A percentile compares a stretch with the other conserved stretches of the same genome.
Conservation (phyloP, 176 grass and related monocot species). For the Coix lacrymajobi region DNA sequence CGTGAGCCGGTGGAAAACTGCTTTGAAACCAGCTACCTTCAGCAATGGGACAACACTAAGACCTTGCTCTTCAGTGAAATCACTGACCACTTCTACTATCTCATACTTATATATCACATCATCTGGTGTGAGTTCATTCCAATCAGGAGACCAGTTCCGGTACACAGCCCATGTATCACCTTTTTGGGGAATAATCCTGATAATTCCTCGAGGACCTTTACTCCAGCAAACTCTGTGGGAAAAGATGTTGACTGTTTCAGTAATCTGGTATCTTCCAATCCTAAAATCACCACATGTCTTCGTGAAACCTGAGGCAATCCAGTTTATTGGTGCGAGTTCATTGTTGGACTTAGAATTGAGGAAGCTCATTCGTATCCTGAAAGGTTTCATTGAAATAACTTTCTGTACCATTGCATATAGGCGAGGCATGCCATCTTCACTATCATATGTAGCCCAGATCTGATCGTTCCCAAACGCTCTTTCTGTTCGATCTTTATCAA, state of each 20-base stretch:
- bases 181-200: constrained; percentile 61
- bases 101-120: constrained; percentile 62
- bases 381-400: constrained; percentile 55
- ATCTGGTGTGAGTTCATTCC: constrained; percentile 62
- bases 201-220: constrained; percentile 55
- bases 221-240: constrained; percentile 58
- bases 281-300: constrained; percentile 76
- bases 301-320: constrained; percentile 55
- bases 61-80: constrained; percentile 46
- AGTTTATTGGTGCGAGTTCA: constrained; percentile 59
- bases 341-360: constrained; percentile 73
- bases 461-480: constrained; percentile 56
- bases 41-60: constrained; percentile 45
- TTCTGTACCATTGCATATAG: constrained; percentile 65
- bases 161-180: constrained; percentile 69
- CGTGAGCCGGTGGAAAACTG: constrained; percentile 46
- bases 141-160: constrained; percentile 57
- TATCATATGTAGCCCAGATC: constrained; percentile 69
- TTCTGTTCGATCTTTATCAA: constrained; percentile 66
- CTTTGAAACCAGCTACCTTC: constrained; percentile 68
- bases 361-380: constrained; percentile 67
- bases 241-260: constrained; percentile 69
- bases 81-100: constrained; percentile 53
- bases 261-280: constrained; percentile 58
- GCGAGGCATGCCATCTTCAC: constrained; percentile 71